These are phyloP conservation scores for Areca catechu DNA, from an alignment of 176 grass and related monocot species.

Conservation along the genomic window DNA sequence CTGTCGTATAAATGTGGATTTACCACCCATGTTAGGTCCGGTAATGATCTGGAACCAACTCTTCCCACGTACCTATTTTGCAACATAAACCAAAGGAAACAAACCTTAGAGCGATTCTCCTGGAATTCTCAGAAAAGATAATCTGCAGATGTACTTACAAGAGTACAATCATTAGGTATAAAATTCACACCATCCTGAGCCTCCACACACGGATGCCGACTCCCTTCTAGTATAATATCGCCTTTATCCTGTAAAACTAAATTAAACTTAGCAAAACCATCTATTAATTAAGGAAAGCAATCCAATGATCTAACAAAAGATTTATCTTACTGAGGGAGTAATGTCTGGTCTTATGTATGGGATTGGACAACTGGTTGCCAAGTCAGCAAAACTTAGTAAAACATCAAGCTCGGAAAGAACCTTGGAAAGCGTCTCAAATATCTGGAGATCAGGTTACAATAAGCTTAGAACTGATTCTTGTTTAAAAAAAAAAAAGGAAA, in stretches of 20 bases:
- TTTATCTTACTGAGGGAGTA: slow-evolving; percentile 65
- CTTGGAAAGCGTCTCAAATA: slow-evolving; percentile 74
- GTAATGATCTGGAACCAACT: slow-evolving; percentile 99
- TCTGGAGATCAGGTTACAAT: slow-evolving; percentile 18
- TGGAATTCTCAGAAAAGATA: slow-evolving; percentile 7
- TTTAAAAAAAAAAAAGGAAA: slow-evolving; percentile 11
- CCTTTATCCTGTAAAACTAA: slow-evolving; percentile 57
- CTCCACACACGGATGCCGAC: slow-evolving; percentile 93
- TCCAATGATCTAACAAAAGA: slow-evolving; percentile 13
- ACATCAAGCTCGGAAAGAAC: slow-evolving; percentile 84
- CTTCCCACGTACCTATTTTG: slow-evolving; percentile 66
- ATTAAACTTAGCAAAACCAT: too few relatives aligned
- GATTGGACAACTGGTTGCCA: slow-evolving; percentile 71
- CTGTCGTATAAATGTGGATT: slow-evolving; percentile 97
- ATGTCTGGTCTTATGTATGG: slow-evolving; percentile 89
- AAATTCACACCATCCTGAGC: slow-evolving; percentile 96
- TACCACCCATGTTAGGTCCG: slow-evolving; percentile 98
- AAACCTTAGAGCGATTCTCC: neutral
- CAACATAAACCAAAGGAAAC: slow-evolving; percentile 6
- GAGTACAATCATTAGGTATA: slow-evolving; percentile 92
- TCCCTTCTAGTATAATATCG: slow-evolving; percentile 88
- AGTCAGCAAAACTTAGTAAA: slow-evolving; percentile 88
- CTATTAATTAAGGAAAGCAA: slow-evolving; percentile 7
- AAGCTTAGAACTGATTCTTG: slow-evolving; percentile 19
- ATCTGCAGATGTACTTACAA: slow-evolving; percentile 39